These are phyloP conservation scores for Claviceps maximensis DNA, from an alignment of 2,329 filamentous ascomycete species.

Conservation along the genomic window DNA sequence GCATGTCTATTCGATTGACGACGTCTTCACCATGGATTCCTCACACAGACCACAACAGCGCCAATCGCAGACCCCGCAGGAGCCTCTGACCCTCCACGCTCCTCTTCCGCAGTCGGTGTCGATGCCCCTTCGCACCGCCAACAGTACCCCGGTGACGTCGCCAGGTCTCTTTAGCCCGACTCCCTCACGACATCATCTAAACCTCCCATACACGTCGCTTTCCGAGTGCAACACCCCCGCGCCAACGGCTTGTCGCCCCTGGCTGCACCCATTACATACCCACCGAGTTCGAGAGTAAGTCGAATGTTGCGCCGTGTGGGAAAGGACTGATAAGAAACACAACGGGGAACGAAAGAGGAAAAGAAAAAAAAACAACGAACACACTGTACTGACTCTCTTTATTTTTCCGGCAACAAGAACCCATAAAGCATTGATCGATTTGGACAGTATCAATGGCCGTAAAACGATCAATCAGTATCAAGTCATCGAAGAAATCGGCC, in stretches of 20 bases:
- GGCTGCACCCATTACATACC: slow-evolving; percentile 56
- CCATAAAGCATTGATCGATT: slow-evolving; percentile 81
- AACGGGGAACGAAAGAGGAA: no score
- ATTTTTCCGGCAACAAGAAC: slow-evolving; percentile 49
- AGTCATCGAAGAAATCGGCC: slow-evolving; percentile 88
- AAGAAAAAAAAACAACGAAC: no score
- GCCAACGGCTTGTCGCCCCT: slow-evolving; percentile 40
- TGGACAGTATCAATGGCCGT: slow-evolving; percentile 76
- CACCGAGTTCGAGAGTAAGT: slow-evolving; percentile 67
- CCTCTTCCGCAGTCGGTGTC: slow-evolving; percentile 24
- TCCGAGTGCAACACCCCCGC: slow-evolving; percentile 43
- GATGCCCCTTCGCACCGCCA: slow-evolving; percentile 33
- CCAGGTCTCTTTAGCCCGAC: slow-evolving; percentile 48
- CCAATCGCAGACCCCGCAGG: neutral
- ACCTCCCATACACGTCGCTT: slow-evolving; percentile 25
- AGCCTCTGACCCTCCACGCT: slow-evolving; percentile 15
- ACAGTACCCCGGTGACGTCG: slow-evolving; percentile 46
- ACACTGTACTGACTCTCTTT: neutral
- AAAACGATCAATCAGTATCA: slow-evolving; percentile 98
- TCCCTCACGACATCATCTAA: slow-evolving; percentile 26
- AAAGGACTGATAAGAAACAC: neutral
- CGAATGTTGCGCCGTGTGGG: neutral
- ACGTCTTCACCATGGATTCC: slow-evolving; percentile 8
- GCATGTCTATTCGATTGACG: slow-evolving; percentile 9
- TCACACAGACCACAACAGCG: slow-evolving; percentile 5